Evolutionary conservation across 441 rosid genomes (phyloP), one percentile per base, ranked within the genome.

Genomic region (Mallotus repandus): DNA sequence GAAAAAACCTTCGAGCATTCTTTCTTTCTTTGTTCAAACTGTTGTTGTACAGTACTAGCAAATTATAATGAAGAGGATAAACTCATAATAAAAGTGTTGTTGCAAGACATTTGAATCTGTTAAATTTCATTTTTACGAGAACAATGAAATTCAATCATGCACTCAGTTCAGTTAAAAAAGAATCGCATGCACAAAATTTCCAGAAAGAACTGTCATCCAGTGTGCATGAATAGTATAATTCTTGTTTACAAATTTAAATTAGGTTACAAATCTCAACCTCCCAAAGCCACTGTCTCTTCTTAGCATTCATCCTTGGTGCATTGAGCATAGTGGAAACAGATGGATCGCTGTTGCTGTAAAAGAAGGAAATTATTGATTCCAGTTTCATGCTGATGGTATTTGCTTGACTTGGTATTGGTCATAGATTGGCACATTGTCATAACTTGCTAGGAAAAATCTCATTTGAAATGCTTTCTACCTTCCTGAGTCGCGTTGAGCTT

Each of bases 371-470:
- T 2, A 43, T 22, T 22, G 38, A 63, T 21, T 43, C 69, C 21
- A 48, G 15, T 49, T 18, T 67, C 22, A 16, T 9, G 32, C 25
- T 11, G 68, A 35, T 50, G 18, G 38, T 0, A 0, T 41, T 6
- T 25, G n/a, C 19, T 41, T 66, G 55, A 1, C 35, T 64, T 9
- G 69, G 68, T 49, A 53, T 45, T 2, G 2, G 49, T 45, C 9
- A 45, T 13, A 71, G 52, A 32, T 56, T 25, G 9, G 38, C 18
- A 14, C 45, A 57, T 16, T 7, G 81, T 93, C 93, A 96, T 83
- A 96, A 81, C 88, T 88, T 96, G 60, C 96, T 87, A 11, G 81
- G 82, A n/a, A 84, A 68, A 53, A 63, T 76, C 54, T 69, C 82
- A 38, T 73, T 76, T 32, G 89, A 75, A 76, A 67, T 72, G 81